Conservation (phyloP, 2,329 filamentous ascomycete species). For the Hirsutella rhossiliensis region DNA sequence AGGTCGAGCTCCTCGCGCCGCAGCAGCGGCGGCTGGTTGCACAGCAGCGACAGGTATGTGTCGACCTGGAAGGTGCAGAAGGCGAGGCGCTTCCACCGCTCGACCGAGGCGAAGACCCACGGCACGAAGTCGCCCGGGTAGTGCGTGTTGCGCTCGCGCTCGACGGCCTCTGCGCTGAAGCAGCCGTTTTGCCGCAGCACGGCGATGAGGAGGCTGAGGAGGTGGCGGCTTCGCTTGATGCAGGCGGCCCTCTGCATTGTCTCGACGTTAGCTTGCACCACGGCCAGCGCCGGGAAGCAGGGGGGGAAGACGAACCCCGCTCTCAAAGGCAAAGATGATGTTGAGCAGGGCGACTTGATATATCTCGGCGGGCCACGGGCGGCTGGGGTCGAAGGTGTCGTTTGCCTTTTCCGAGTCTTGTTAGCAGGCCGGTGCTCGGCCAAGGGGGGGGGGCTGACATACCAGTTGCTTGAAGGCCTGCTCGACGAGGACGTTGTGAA, state of each 20-base stretch:
- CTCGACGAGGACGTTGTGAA: conserved; percentile 19
- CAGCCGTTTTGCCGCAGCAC: conserved; percentile 22
- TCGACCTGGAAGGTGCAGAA: conserved; percentile 25
- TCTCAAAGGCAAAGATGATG: conserved; percentile 26
- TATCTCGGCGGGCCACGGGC: conserved; percentile 15
- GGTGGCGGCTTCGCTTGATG: conserved; percentile 17
- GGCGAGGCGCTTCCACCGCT: conserved; percentile 25
- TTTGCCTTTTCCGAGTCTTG: conserved; percentile 1
- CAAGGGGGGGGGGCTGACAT: too few species aligned
- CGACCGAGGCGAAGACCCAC: conserved; percentile 16
- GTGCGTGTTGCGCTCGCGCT: conserved; percentile 20
- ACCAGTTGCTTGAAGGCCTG: conserved; percentile 17
- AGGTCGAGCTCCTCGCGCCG: conserved; percentile 25
- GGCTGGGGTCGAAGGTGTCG: conserved; percentile 6
- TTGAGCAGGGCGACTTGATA: conserved; percentile 24
- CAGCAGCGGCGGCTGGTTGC: conserved; percentile 17
- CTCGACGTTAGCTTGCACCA: neutral
- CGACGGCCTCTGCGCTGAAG: conserved; percentile 20
- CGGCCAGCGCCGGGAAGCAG: too few species aligned
- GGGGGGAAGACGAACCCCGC: conserved; percentile 14
- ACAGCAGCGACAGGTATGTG: conserved; percentile 20
- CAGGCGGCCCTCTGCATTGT: conserved; percentile 15
- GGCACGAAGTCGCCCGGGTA: conserved; percentile 25
- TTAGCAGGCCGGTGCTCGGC: too few species aligned
- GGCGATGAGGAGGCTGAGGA: conserved; percentile 22